Conservation (phyloP, 306 rosid genomes). For the Oxytropis ochrocephala region DNA sequence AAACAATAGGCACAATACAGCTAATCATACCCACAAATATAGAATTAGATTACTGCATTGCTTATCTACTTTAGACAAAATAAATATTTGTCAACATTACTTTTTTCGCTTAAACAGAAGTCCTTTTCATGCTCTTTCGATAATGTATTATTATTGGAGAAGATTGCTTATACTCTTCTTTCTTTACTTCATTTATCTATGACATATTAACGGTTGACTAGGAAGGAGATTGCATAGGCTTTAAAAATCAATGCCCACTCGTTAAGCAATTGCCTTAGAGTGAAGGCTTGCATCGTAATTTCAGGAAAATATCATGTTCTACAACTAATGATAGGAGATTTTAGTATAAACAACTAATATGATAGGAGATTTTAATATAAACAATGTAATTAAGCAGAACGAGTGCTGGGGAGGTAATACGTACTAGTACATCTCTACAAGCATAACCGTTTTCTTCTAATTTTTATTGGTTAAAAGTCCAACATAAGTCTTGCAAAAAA, state of each 20-base stretch:
- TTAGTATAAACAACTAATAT: not conserved
- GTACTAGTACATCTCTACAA: not conserved
- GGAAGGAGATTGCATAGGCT: not conserved
- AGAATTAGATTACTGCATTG: not conserved
- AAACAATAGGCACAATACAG: slow-evolving; percentile 15
- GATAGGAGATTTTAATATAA: not conserved
- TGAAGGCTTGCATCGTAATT: slow-evolving; percentile 14
- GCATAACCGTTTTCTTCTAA: not conserved
- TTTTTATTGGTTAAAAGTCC: not conserved
- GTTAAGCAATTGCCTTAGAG: not conserved
- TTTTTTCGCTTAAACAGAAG: slow-evolving; percentile 17
- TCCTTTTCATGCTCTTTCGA: slow-evolving; percentile 8
- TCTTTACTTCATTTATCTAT: slow-evolving; percentile 2
- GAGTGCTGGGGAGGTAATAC: not conserved
- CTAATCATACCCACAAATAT: not conserved
- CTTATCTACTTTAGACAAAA: slow-evolving; percentile 11
- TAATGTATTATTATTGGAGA: not conserved
- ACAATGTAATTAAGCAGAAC: not conserved
- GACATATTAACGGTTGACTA: slow-evolving; percentile 13
- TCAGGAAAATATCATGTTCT: slow-evolving; percentile 5
- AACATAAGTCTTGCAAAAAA: not conserved
- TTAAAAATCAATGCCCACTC: slow-evolving; percentile 2
- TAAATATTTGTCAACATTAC: not conserved
- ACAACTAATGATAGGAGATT: not conserved
- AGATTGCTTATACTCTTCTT: slow-evolving; percentile 31